Base-by-base conservation (phyloP, 1,284 basidiomycete species). In the Cutaneotrichosporon sp. region DNA sequence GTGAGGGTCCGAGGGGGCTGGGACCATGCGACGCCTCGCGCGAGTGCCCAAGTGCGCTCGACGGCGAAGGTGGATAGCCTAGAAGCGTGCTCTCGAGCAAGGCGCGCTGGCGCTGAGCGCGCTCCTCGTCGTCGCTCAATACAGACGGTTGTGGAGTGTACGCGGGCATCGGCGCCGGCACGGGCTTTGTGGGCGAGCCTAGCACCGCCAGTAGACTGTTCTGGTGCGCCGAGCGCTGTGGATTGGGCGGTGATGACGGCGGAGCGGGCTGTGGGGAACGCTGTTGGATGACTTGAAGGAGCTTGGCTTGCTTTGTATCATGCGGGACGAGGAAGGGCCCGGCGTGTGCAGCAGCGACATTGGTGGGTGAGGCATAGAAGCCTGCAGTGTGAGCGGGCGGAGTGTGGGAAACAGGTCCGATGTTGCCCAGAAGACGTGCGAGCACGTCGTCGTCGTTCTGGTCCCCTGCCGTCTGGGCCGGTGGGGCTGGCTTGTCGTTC, bases 401-500 rank as follows among this genome's bases (percentile, higher is more conserved):
- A 16, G 60, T 30, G 16, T 36, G 30, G 3, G 56, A 8, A 8
- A 64, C 58, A 3, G 60, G 53, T 4, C 65, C 69, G 1, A 76
- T 26, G 0, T 69, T 70, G 10, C 75, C 71, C 1, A 79, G 67
- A 2, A 79, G 60, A 34, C 65, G 65, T 0, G 72, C 69, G 8
- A 79, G 65, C 38, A 70, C 72, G 60, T 77, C 75, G 60, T 79
- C 76, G 53, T 60, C 58, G 26, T 52, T 68, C 50, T 66, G 62
- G 60, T 73, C 64, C 30, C 60, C 47, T 21, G 52, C 22, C 26
- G 34, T 11, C 32, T 22, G 49, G 14, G 18, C 71, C 18, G 64
- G 55, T 4, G 58, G 60, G 4, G 64, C 61, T 14, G 61, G 62
- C 3, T 64, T 56, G 21, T 75, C 64, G 30, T 72, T 72, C 59